These are phyloP conservation scores for Termitomyces sp. DNA, from an alignment of 768 basidiomycete species.

Conservation along the genomic window DNA sequence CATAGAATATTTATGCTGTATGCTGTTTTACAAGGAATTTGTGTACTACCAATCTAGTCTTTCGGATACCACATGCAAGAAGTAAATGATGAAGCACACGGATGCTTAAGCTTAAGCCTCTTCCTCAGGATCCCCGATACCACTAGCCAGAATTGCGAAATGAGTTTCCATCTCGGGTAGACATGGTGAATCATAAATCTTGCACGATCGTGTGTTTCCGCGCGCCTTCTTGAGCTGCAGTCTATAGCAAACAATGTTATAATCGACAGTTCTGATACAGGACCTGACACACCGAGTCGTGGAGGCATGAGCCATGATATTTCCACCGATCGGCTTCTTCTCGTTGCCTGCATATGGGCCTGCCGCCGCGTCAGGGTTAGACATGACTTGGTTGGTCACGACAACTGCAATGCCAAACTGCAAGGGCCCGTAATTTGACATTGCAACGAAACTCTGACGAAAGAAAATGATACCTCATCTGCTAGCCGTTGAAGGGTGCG, in stretches of 20 bases:
- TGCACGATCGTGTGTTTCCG: slow-evolving; percentile 89
- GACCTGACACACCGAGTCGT: slow-evolving; percentile 70
- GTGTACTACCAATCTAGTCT: slow-evolving; percentile 19
- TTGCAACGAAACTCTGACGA: slow-evolving; percentile 12
- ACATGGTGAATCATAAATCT: slow-evolving; percentile 97
- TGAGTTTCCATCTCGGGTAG: slow-evolving; percentile 94
- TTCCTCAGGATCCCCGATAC: slow-evolving; percentile 94
- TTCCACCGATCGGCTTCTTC: slow-evolving; percentile 98
- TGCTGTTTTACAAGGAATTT: slow-evolving; percentile 19
- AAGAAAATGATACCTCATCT: slow-evolving; percentile 67
- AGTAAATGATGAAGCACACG: neutral
- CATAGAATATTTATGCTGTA: slow-evolving; percentile 19
- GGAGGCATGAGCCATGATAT: slow-evolving; percentile 98
- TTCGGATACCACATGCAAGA: slow-evolving; percentile 5
- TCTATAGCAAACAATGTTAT: slow-evolving; percentile 30
- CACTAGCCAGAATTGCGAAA: slow-evolving; percentile 88
- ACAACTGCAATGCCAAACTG: slow-evolving; percentile 98
- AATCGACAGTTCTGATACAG: neutral
- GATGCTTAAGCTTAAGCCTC: slow-evolving; percentile 41
- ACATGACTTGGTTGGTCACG: slow-evolving; percentile 98
- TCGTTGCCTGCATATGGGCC: slow-evolving; percentile 85
- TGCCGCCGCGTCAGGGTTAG: slow-evolving; percentile 92
- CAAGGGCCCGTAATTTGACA: neutral
- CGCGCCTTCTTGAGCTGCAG: slow-evolving; percentile 90
- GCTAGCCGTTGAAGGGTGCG: slow-evolving; percentile 90